These are phyloP conservation scores for Phlyctochytrium planicorne DNA, from an alignment of 192 early-diverging fungal species.

Conservation along the genomic window DNA sequence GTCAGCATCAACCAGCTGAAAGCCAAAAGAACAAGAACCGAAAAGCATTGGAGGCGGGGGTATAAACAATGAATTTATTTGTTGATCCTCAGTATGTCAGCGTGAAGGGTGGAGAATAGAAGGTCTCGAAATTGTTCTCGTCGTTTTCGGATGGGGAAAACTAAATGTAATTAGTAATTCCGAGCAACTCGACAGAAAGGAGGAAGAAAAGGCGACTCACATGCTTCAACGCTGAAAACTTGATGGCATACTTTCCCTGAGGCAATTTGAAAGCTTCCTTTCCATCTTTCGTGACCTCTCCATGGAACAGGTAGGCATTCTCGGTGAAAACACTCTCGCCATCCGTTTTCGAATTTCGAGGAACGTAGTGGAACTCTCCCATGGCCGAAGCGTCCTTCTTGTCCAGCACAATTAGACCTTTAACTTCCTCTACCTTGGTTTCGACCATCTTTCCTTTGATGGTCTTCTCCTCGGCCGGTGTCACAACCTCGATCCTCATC, in stretches of 20 bases:
- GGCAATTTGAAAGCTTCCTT: neutral
- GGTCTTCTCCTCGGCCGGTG: neutral
- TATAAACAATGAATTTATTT: too few relatives aligned
- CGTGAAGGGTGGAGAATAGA: neutral
- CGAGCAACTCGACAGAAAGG: neutral
- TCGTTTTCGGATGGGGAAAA: neutral
- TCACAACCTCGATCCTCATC: neutral
- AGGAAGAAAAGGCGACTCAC: neutral
- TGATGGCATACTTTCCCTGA: neutral
- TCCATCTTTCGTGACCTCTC: neutral
- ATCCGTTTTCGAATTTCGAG: neutral
- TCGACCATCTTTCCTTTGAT: neutral
- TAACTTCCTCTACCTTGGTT: neutral
- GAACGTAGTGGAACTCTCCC: neutral
- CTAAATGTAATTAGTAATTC: neutral
- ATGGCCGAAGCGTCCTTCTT: neutral
- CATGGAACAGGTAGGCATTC: neutral
- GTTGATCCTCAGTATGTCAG: neutral
- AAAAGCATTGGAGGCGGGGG: too few relatives aligned
- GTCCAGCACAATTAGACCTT: neutral
- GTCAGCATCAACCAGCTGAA: too few relatives aligned
- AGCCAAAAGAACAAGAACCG: too few relatives aligned
- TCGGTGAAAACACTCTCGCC: neutral
- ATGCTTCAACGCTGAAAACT: slow-evolving; percentile 6
- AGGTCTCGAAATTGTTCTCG: neutral